phyloP scores from a whole-genome alignment of 2,329 filamentous ascomycete genomes.

The Phyllosticta paracitricarpa region DNA sequence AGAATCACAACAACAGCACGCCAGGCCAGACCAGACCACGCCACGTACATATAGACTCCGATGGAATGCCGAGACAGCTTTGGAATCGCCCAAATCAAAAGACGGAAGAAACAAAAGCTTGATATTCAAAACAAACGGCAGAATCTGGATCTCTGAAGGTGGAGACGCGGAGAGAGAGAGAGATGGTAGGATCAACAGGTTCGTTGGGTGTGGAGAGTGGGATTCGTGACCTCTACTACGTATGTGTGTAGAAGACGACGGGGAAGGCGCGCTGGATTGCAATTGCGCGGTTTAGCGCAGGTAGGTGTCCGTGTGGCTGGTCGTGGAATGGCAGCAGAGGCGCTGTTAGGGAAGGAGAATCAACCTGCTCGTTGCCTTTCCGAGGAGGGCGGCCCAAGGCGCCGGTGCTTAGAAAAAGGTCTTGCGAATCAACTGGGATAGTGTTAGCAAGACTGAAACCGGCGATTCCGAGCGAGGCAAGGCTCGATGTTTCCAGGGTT shows the following conservation, averaged over 20 bases:
- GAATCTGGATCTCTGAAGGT: neutral
- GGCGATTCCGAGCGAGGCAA: neutral
- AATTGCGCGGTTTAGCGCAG: neutral
- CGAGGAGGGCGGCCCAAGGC: no score
- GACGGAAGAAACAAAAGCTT: neutral
- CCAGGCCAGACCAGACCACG: neutral
- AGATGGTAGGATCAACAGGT: neutral
- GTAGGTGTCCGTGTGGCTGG: neutral
- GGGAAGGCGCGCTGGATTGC: neutral
- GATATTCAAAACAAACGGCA: neutral
- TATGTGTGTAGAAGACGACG: neutral
- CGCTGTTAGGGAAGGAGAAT: neutral
- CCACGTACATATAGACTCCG: neutral
- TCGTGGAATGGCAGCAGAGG: neutral
- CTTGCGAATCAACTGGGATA: constrained; percentile 5
- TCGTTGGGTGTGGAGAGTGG: neutral
- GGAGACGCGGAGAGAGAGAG: neutral
- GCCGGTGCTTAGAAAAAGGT: neutral
- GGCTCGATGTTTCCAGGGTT: neutral
- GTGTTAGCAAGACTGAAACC: neutral
- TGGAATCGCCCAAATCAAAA: neutral
- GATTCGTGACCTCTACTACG: neutral
- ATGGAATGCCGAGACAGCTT: neutral
- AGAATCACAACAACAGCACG: neutral
- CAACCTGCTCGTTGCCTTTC: neutral